Conservation (phyloP, 306 rosid species). For the Cicer pinnatifidum region DNA sequence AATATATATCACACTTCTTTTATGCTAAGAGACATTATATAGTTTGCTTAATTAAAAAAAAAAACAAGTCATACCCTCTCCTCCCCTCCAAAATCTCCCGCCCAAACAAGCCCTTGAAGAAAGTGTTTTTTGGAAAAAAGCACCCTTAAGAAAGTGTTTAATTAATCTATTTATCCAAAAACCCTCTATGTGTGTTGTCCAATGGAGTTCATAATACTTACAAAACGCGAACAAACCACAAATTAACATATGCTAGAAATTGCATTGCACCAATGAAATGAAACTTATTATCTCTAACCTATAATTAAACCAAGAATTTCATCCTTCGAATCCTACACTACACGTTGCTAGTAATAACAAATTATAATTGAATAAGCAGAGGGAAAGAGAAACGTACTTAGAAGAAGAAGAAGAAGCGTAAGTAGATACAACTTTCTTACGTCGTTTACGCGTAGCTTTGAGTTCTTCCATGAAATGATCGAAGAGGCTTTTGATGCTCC, state of each 20-base stretch:
- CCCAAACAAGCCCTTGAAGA: too few relatives aligned
- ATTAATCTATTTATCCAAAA: background rate
- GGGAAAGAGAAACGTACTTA: conserved; percentile 49
- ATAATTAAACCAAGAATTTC: background rate
- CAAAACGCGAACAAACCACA: background rate
- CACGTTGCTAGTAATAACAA: background rate
- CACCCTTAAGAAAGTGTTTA: background rate
- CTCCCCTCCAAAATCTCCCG: too few relatives aligned
- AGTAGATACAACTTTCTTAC: conserved; percentile 55
- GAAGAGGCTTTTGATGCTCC: conserved; percentile 63
- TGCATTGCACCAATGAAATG: background rate
- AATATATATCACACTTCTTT: too few relatives aligned
- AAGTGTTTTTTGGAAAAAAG: too few relatives aligned
- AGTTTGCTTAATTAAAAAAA: too few relatives aligned
- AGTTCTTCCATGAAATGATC: conserved; percentile 76
- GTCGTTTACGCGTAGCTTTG: conserved; percentile 49
- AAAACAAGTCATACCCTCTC: too few relatives aligned
- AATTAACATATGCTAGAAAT: background rate
- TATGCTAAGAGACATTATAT: too few relatives aligned
- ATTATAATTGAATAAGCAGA: background rate
- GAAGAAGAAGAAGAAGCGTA: conserved; percentile 54
- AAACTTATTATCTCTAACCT: background rate
- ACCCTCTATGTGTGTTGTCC: background rate
- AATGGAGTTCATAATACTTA: background rate
- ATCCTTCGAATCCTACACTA: conserved; percentile 7